Base-by-base conservation (phyloP, 2,329 filamentous ascomycete genomes). In the Eutypella sp. region DNA sequence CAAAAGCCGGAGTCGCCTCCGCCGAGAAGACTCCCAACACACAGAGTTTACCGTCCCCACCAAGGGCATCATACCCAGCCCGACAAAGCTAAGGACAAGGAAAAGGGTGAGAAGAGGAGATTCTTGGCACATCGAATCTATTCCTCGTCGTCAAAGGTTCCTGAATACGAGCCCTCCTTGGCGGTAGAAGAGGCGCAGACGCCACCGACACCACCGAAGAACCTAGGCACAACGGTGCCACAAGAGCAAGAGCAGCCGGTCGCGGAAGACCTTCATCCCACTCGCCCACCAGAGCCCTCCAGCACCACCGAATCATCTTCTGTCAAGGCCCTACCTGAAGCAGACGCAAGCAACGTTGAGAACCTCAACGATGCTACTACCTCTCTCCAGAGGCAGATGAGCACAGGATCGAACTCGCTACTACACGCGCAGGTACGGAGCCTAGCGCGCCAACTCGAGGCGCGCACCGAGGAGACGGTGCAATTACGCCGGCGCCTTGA, bases 361-460 rank as follows among this genome's bases (percentile, higher is more conserved):
- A 44, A 54, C 22, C 45, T 18, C 18, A 44, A 33, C n/a, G 40
- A 43, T 11, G 18, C 29, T 24, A 44, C 37, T 37, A 27, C 29
- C 16, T 29, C 25, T 7, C 29, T n/a, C 5, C 19, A 16, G 38
- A 15, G 36, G 40, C 4, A 41, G 42, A 16, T 38, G 55, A 56
- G 29, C 47, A 56, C 10, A 48, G 56, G 10, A 62, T 61, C 25
- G 61, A 66, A 58, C 24, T 62, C 65, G 2, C 48, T 66, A 3
- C 61, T 80, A 3, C 70, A 79, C 53, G 59, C 63, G 0, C 76
- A 78, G 52, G 72, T 81, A 13, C 67, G 70, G 15, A 67, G 52
- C 19, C 67, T 84, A 7, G 73, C 76, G 52, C 64, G 62, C 2
- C 71, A 74, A 36, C 57, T 82, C 2, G 66, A 70, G 6, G 50